Percentiles rank a stretch among this genome's conserved stretches.
Conservation (phyloP, 2,329 filamentous ascomycete genomes). For the Fusarium palustre region DNA sequence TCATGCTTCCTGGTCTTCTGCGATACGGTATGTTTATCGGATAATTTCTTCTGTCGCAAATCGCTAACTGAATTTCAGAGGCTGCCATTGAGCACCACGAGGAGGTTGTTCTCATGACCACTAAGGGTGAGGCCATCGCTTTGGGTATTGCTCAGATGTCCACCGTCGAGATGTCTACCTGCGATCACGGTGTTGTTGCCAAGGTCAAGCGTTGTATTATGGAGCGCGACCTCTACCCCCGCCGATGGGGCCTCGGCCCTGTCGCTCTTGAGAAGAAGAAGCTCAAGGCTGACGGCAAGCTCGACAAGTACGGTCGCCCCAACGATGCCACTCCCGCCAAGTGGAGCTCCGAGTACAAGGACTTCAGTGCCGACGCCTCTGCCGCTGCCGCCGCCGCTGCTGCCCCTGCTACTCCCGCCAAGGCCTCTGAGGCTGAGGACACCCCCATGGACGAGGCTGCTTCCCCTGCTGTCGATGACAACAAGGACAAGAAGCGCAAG, state of each 20-base stretch:
- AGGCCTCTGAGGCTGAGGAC: slow-evolving; percentile 54
- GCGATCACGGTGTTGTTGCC: slow-evolving; percentile 96
- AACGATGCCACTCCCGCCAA: slow-evolving; percentile 94
- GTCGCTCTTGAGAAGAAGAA: slow-evolving; percentile 99
- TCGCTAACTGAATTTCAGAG: slow-evolving; percentile 65
- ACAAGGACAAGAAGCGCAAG: slow-evolving; percentile 77
- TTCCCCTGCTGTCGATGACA: slow-evolving; percentile 62
- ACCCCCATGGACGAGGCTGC: slow-evolving; percentile 52
- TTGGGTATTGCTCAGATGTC: slow-evolving; percentile 98
- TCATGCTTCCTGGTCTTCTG: slow-evolving; percentile 96
- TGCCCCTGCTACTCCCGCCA: slow-evolving; percentile 54
- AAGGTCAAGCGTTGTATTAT: slow-evolving; percentile 99
- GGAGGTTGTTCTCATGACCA: slow-evolving; percentile 98
- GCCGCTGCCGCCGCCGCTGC: slow-evolving; percentile 59
- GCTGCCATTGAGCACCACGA: slow-evolving; percentile 92
- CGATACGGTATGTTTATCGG: slow-evolving; percentile 76
- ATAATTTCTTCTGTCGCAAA: slow-evolving; percentile 10
- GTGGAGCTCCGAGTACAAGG: slow-evolving; percentile 94
- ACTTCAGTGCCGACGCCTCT: slow-evolving; percentile 73
- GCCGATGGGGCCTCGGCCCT: slow-evolving; percentile 95
- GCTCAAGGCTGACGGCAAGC: slow-evolving; percentile 96
- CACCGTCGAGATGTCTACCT: slow-evolving; percentile 94
- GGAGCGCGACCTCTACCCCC: slow-evolving; percentile 97
- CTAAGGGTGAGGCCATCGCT: slow-evolving; percentile 98
- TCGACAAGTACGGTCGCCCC: slow-evolving; percentile 94